Evolutionary conservation across 371 early-diverging fungal species (phyloP).

Genomic region (Conidiobolus incongruus): DNA sequence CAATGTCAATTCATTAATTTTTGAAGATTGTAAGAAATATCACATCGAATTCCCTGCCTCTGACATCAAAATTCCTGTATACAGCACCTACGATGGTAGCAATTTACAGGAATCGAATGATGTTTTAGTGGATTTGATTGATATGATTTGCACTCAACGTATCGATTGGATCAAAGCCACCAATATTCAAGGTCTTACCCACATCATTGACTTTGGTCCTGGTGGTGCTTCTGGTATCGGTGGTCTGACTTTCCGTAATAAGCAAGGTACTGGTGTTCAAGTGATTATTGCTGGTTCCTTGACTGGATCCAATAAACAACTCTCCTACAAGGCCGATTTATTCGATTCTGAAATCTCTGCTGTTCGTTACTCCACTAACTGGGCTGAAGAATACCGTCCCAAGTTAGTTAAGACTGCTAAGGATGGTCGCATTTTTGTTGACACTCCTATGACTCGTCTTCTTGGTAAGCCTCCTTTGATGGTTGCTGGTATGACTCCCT

Average conservation of each 20-base stretch:
- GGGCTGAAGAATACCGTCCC: conserved; percentile 77
- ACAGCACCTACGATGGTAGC: conserved; percentile 39
- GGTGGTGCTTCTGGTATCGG: conserved; percentile 75
- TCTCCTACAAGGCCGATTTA: conserved; percentile 60
- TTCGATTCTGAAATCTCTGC: conserved; percentile 54
- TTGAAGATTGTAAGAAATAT: conserved; percentile 29
- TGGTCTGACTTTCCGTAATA: conserved; percentile 74
- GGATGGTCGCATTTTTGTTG: conserved; percentile 59
- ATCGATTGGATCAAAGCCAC: conserved; percentile 82
- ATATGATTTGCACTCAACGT: conserved; percentile 58
- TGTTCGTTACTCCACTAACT: conserved; percentile 65
- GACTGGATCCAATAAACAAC: conserved; percentile 34
- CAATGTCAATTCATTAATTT: conserved; percentile 30
- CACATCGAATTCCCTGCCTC: conserved; percentile 25
- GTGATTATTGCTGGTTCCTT: conserved; percentile 51
- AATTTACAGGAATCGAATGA: conserved; percentile 7
- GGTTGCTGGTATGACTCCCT: conserved; percentile 84
- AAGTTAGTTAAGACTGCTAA: conserved; percentile 25
- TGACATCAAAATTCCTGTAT: conserved; percentile 44
- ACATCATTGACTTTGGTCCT: conserved; percentile 90
- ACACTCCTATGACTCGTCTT: conserved; percentile 72
- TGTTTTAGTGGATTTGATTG: conserved; percentile 43
- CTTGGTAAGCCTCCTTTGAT: conserved; percentile 68
- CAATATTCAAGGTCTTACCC: conserved; percentile 40
- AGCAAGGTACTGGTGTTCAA: conserved; percentile 84